These are phyloP conservation scores for Jasminum sambac DNA, from an alignment of 257 asterid genomes.

Conservation along the genomic window DNA sequence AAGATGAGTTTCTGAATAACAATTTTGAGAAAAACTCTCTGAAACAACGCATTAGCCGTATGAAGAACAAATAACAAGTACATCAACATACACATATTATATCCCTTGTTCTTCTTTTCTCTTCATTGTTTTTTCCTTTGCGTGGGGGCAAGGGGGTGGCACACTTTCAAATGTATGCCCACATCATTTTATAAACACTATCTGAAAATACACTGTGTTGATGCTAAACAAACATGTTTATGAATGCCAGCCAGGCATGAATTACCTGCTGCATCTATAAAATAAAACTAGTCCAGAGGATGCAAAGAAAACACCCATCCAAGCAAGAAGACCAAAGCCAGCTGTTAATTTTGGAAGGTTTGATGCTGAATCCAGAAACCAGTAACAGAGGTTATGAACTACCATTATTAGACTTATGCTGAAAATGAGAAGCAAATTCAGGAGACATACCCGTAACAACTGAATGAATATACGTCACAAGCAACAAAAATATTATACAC, in stretches of 20 bases:
- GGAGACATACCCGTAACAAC: constrained; percentile 68
- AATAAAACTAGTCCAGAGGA: constrained; percentile 68
- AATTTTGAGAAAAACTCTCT: too few species aligned
- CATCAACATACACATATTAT: not conserved
- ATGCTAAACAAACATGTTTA: constrained; percentile 8
- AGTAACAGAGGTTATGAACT: constrained; percentile 21
- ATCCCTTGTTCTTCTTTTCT: not conserved
- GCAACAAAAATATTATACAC: constrained; percentile 68
- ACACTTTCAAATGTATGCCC: constrained; percentile 1
- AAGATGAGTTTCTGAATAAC: too few species aligned
- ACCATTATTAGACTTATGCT: not conserved
- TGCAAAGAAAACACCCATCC: constrained; percentile 90
- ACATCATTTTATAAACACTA: not conserved
- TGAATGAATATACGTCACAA: constrained; percentile 66
- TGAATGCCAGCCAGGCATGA: constrained; percentile 12
- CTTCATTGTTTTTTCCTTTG: too few species aligned
- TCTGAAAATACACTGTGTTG: not conserved
- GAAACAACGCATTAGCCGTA: constrained; percentile 4
- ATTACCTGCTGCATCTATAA: constrained; percentile 95
- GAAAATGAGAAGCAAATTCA: constrained; percentile 15
- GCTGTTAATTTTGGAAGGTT: constrained; percentile 85
- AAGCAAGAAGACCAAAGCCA: constrained; percentile 80
- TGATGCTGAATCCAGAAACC: constrained; percentile 57
- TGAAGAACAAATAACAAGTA: constrained; percentile 4
- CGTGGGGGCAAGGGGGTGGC: not conserved